phyloP scores from a whole-genome alignment of 768 basidiomycete genomes.

The Neoboletus brunneissimus region DNA sequence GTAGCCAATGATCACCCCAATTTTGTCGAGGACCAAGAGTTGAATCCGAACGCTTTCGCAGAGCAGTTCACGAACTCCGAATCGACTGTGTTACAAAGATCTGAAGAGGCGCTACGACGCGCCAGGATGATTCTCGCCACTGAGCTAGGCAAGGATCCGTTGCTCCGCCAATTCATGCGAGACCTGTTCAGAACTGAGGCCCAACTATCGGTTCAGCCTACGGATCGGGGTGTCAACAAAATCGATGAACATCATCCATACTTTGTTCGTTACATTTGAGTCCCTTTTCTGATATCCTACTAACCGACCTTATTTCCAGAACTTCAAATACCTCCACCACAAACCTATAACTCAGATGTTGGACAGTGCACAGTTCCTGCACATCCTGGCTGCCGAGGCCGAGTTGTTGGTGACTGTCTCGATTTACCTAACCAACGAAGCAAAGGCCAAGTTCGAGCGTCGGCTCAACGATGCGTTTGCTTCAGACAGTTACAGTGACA shows the following conservation, averaged over 20 bases:
- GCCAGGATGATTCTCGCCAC: slow-evolving; percentile 84
- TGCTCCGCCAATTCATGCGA: slow-evolving; percentile 76
- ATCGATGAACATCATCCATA: slow-evolving; percentile 73
- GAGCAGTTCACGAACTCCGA: slow-evolving; percentile 82
- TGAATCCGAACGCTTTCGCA: slow-evolving; percentile 76
- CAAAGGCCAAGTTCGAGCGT: slow-evolving; percentile 66
- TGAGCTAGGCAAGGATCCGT: slow-evolving; percentile 90
- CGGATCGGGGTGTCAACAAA: slow-evolving; percentile 78
- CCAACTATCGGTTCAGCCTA: slow-evolving; percentile 76
- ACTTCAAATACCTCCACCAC: slow-evolving; percentile 89
- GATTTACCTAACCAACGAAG: slow-evolving; percentile 62
- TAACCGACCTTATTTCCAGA: slow-evolving; percentile 43
- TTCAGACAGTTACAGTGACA: slow-evolving; percentile 81
- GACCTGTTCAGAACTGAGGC: slow-evolving; percentile 72
- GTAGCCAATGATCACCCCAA: slow-evolving; percentile 54
- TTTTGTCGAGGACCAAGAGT: slow-evolving; percentile 78
- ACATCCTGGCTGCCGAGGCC: slow-evolving; percentile 88
- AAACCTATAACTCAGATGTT: slow-evolving; percentile 74
- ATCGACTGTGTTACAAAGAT: slow-evolving; percentile 49
- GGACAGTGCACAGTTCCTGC: slow-evolving; percentile 76
- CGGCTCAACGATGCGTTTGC: slow-evolving; percentile 77
- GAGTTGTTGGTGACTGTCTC: slow-evolving; percentile 80
- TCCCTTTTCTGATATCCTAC: not conserved
- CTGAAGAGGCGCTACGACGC: slow-evolving; percentile 67
- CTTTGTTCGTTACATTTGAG: slow-evolving; percentile 47